phyloP scores from a whole-genome alignment of 2,329 filamentous ascomycete species.

The Colletotrichum brevisporum region DNA sequence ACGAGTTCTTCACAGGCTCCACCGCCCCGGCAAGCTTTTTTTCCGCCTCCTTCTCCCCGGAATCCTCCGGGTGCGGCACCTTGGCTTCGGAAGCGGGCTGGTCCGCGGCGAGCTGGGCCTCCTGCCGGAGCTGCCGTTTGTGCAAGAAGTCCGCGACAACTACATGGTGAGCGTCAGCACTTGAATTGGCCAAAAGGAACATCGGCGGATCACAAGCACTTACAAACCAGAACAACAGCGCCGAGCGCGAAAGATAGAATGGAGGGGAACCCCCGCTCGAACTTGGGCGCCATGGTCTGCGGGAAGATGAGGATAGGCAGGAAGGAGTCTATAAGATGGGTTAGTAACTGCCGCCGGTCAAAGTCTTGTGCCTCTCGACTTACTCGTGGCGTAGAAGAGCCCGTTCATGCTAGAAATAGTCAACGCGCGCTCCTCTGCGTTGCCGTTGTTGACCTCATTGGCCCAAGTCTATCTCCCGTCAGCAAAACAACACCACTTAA shows the following conservation, averaged over 20 bases:
- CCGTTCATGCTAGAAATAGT: slow-evolving; percentile 51
- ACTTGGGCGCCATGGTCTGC: slow-evolving; percentile 49
- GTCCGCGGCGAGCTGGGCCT: neutral
- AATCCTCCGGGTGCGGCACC: rapidly evolving
- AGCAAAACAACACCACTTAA: neutral
- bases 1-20: slow-evolving; percentile 13
- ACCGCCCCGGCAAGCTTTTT: neutral
- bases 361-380: neutral
- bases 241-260: slow-evolving; percentile 16
- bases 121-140: slow-evolving; percentile 14
- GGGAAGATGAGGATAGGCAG: slow-evolving; percentile 52
- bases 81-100: slow-evolving; percentile 7
- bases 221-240: slow-evolving; percentile 28
- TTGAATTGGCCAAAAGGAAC: rapidly evolving
- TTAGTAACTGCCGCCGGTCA: neutral
- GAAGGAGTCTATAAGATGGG: slow-evolving; percentile 44
- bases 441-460: slow-evolving; percentile 49
- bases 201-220: neutral
- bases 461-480: slow-evolving; percentile 48
- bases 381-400: slow-evolving; percentile 47
- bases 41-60: slow-evolving; percentile 4
- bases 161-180: neutral
- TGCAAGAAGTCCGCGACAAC: slow-evolving; percentile 25
- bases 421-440: slow-evolving; percentile 50
- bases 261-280: slow-evolving; percentile 38